Conservation (phyloP, 2,329 filamentous ascomycete genomes). For the Fusarium xyrophilum region DNA sequence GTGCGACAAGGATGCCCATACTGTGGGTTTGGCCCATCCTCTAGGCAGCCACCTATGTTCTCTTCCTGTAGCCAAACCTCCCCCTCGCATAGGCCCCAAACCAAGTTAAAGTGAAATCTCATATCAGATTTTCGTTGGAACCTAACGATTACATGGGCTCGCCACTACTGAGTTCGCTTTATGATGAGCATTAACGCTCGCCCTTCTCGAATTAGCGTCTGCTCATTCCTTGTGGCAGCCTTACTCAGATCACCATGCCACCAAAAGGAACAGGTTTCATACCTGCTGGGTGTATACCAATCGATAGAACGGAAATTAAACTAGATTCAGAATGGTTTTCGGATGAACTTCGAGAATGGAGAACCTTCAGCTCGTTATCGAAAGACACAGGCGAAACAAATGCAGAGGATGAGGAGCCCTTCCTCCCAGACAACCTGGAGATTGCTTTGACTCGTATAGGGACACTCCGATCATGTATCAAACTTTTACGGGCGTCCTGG, state of each 20-base stretch:
- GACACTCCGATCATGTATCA: slow-evolving; percentile 35
- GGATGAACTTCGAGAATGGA: slow-evolving; percentile 38
- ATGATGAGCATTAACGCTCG: not conserved
- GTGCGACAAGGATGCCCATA: not conserved
- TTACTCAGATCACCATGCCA: slow-evolving; percentile 23
- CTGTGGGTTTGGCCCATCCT: not conserved
- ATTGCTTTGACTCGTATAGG: slow-evolving; percentile 40
- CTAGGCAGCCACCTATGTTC: not conserved
- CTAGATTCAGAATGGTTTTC: slow-evolving; percentile 24
- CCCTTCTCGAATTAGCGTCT: not conserved
- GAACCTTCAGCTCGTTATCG: slow-evolving; percentile 38
- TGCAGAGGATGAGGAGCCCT: not conserved
- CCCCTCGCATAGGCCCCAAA: not conserved
- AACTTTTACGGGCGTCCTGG: slow-evolving; percentile 51
- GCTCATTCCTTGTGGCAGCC: not conserved
- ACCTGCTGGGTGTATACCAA: slow-evolving; percentile 50
- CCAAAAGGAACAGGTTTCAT: slow-evolving; percentile 44
- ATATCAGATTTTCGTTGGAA: not conserved
- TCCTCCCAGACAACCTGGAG: slow-evolving; percentile 38
- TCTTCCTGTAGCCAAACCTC: not conserved
- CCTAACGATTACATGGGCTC: not conserved
- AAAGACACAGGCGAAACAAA: not conserved
- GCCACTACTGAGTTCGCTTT: not conserved
- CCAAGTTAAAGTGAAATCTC: not conserved
- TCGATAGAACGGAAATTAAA: slow-evolving; percentile 36